Conservation (phyloP, 1,284 basidiomycete species). For the Sanghuangporus baumii region DNA sequence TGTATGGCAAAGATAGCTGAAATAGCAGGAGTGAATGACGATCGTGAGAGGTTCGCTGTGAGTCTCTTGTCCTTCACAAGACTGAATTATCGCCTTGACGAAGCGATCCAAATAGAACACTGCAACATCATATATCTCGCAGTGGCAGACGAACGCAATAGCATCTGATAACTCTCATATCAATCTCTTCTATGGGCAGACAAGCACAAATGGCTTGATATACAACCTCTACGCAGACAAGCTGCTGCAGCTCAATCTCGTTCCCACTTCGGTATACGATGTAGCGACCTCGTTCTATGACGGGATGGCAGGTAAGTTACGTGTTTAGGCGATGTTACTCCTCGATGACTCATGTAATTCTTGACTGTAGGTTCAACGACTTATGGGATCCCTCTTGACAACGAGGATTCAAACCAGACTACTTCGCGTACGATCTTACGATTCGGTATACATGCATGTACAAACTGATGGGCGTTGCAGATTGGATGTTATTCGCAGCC, state of each 20-base stretch:
- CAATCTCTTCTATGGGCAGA: conserved; percentile 26
- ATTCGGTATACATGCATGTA: not conserved
- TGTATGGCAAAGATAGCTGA: conserved; percentile 37
- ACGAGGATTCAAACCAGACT: not conserved
- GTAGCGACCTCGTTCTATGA: conserved; percentile 7
- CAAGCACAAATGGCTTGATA: conserved; percentile 30
- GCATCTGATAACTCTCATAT: conserved; percentile 8
- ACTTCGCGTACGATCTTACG: conserved; percentile 8
- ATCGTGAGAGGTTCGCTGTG: conserved; percentile 27
- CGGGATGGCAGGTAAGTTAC: not conserved
- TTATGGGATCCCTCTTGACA: conserved; percentile 11
- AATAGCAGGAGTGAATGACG: conserved; percentile 23
- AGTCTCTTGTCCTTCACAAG: not conserved
- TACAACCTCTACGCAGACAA: conserved; percentile 47
- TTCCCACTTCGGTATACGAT: conserved; percentile 21
- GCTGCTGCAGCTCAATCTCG: conserved; percentile 26
- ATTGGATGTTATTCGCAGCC: conserved; percentile 36
- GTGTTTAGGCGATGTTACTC: not conserved
- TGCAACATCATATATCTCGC: conserved; percentile 10
- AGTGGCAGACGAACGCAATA: not conserved
- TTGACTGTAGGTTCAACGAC: not conserved
- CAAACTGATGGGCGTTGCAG: conserved; percentile 14
- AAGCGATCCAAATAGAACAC: not conserved
- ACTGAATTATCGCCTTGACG: not conserved
- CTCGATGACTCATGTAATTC: not conserved